phyloP scores from a whole-genome alignment of 352 stramenopile species.

The Globisporangium sylvaticum region DNA sequence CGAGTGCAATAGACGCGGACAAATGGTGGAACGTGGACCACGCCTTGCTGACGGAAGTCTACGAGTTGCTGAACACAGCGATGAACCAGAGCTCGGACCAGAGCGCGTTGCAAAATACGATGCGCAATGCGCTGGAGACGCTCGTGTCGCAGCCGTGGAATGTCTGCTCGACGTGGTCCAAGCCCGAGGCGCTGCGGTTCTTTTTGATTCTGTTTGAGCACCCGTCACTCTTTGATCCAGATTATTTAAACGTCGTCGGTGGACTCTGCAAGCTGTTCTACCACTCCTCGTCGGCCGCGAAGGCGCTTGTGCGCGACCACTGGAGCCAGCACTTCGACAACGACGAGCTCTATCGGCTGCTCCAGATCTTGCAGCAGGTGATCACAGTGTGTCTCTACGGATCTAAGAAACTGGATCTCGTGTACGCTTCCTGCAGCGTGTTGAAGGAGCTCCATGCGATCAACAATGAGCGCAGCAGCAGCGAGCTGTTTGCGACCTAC shows the following conservation, averaged over 20 bases:
- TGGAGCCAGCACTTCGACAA: slow-evolving; percentile 50
- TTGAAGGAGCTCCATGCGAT: slow-evolving; percentile 65
- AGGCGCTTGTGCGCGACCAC: slow-evolving; percentile 45
- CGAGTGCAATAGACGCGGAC: slow-evolving; percentile 2
- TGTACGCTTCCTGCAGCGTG: slow-evolving; percentile 67
- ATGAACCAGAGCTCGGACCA: slow-evolving; percentile 30
- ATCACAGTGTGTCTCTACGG: slow-evolving; percentile 77
- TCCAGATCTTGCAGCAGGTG: slow-evolving; percentile 71
- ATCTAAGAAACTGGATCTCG: slow-evolving; percentile 65
- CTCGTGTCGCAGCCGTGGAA: slow-evolving; percentile 75
- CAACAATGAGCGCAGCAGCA: slow-evolving; percentile 36
- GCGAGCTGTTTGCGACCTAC: slow-evolving; percentile 50
- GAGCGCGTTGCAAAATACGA: slow-evolving; percentile 62
- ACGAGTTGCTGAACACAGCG: slow-evolving; percentile 35
- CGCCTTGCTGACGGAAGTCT: slow-evolving; percentile 37
- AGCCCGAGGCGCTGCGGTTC: slow-evolving; percentile 41
- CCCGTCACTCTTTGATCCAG: slow-evolving; percentile 69
- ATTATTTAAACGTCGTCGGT: slow-evolving; percentile 68
- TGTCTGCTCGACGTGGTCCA: slow-evolving; percentile 65
- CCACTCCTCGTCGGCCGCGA: slow-evolving; percentile 44
- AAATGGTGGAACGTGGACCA: slow-evolving; percentile 61
- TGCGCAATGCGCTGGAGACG: slow-evolving; percentile 62
- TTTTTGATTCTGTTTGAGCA: slow-evolving; percentile 75
- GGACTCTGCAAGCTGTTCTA: slow-evolving; percentile 70
- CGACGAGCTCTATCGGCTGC: slow-evolving; percentile 58